Conservation (phyloP, 2,329 filamentous ascomycete genomes). For the Phyllosticta citriasiana region DNA sequence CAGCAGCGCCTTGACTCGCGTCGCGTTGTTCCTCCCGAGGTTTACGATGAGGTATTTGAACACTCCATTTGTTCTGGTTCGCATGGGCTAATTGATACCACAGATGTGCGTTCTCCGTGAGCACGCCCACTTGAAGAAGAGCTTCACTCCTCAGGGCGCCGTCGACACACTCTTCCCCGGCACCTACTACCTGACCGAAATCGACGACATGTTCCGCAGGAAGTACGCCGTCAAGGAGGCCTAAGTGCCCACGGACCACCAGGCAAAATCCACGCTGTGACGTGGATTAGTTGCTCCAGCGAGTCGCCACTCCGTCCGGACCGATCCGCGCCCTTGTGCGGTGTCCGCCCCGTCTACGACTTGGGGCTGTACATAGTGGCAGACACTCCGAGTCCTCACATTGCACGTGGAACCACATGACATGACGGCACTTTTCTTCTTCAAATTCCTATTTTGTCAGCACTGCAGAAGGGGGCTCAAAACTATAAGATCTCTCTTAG, state of each 20-base stretch:
- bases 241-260: constrained; percentile 19
- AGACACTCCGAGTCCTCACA: background rate
- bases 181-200: constrained; percentile 41
- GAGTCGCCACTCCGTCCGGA: background rate
- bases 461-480: background rate
- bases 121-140: constrained; percentile 41
- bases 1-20: constrained; percentile 36
- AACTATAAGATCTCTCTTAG: background rate
- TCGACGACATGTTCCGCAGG: constrained; percentile 43
- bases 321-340: background rate
- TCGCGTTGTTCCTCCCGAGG: constrained; percentile 36
- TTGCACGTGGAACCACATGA: background rate
- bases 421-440: background rate
- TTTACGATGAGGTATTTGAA: constrained; percentile 35
- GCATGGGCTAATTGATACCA: constrained; percentile 16
- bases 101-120: constrained; percentile 44
- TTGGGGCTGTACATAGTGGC: background rate
- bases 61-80: background rate
- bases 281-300: background rate
- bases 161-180: constrained; percentile 35
- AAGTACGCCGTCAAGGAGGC: constrained; percentile 38
- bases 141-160: constrained; percentile 36
- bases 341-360: background rate
- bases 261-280: background rate
- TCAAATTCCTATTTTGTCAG: background rate